phyloP scores from a whole-genome alignment of 108 stramenopile species.

The Nitzschia sp. region DNA sequence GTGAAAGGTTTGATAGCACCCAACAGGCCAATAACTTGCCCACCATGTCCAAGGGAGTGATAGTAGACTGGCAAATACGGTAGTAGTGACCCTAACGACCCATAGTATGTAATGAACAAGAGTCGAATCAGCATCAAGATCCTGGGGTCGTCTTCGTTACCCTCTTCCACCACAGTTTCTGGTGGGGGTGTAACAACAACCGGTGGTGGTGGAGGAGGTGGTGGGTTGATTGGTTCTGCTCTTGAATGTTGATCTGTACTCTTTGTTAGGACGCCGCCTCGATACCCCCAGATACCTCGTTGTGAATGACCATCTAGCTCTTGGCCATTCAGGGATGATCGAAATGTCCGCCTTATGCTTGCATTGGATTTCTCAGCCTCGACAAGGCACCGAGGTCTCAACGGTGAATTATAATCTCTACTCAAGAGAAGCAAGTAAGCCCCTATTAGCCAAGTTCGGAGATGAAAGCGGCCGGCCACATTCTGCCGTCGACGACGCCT shows the following conservation, averaged over 20 bases:
- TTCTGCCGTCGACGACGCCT: not conserved
- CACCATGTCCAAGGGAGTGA: slow-evolving; percentile 86
- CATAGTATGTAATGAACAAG: slow-evolving; percentile 91
- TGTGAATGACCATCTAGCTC: not conserved
- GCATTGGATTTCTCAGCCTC: not conserved
- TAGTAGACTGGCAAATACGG: slow-evolving; percentile 96
- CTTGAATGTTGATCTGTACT: not conserved
- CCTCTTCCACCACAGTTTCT: slow-evolving; percentile 1
- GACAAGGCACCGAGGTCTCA: not conserved
- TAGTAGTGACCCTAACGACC: slow-evolving; percentile 84
- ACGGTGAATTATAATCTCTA: not conserved
- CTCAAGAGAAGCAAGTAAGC: not conserved
- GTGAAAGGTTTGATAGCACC: slow-evolving; percentile 95
- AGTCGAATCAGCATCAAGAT: slow-evolving; percentile 74
- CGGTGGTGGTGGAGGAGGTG: not conserved
- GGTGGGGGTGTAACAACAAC: not conserved
- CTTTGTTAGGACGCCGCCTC: not conserved
- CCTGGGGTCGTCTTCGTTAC: slow-evolving; percentile 22
- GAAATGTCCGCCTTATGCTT: not conserved
- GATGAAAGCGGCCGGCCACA: not conserved
- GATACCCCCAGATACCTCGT: not conserved
- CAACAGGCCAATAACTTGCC: slow-evolving; percentile 86
- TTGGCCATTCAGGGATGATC: not conserved
- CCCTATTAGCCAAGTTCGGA: not conserved
- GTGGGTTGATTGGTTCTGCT: not conserved